phyloP scores from a whole-genome alignment of 305 asterid genomes.

The Ruellia speciosa region DNA sequence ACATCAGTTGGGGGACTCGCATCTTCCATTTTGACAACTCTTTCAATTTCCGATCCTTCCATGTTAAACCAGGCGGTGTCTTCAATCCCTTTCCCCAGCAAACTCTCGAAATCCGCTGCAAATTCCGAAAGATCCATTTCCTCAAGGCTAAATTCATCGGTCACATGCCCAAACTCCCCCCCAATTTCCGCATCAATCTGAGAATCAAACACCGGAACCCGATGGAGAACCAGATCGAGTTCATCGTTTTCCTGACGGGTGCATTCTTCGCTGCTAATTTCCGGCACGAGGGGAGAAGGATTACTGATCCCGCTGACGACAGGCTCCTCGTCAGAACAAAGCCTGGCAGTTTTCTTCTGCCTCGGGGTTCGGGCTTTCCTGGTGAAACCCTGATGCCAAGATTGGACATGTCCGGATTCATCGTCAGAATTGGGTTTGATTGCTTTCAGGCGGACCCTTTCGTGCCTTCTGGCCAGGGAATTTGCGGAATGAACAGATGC shows the following conservation, averaged over 20 bases:
- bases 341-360: constrained; percentile 23
- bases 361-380: constrained; percentile 66
- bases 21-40: constrained; percentile 3
- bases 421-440: constrained; percentile 21
- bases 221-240: constrained; percentile 47
- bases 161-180: background rate
- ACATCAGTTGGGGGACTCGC: background rate
- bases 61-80: constrained; percentile 33
- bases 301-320: background rate
- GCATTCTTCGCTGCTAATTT: constrained; percentile 46
- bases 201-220: constrained; percentile 68
- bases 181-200: constrained; percentile 11
- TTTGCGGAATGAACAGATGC: constrained; percentile 74
- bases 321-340: background rate
- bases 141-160: background rate
- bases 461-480: constrained; percentile 61
- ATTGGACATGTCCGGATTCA: constrained; percentile 17
- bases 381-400: constrained; percentile 65
- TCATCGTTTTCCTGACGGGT: constrained; percentile 49
- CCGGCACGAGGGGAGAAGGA: constrained; percentile 52
- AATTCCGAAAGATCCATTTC: constrained; percentile 79
- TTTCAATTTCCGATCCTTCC: constrained; percentile 50
- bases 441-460: constrained; percentile 63
- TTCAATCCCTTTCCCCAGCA: constrained; percentile 36
- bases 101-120: constrained; percentile 68